These are phyloP conservation scores for Penicillium roqueforti DNA, from an alignment of 495 filamentous ascomycete genomes.

Conservation along the genomic window DNA sequence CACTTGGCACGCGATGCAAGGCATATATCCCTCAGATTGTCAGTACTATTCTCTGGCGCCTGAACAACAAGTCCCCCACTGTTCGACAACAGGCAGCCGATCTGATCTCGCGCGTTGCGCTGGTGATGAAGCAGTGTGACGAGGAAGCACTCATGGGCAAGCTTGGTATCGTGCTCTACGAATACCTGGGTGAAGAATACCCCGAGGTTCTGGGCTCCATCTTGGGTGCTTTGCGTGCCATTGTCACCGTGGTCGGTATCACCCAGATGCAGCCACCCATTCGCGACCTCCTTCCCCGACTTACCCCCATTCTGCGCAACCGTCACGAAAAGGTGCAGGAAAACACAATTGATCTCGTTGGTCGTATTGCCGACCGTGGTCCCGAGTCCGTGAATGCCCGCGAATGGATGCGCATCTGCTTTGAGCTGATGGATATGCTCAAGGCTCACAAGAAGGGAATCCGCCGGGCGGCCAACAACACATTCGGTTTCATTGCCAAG, in stretches of 20 bases:
- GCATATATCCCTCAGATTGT: slow-evolving; percentile 95
- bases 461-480: slow-evolving; percentile 97
- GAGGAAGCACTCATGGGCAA: slow-evolving; percentile 96
- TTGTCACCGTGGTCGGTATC: slow-evolving; percentile 98
- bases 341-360: slow-evolving; percentile 98
- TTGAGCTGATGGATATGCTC: slow-evolving; percentile 97
- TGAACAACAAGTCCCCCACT: slow-evolving; percentile 96
- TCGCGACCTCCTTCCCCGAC: slow-evolving; percentile 87
- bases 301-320: slow-evolving; percentile 96
- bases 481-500: slow-evolving; percentile 99
- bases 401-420: slow-evolving; percentile 99
- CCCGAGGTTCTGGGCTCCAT: slow-evolving; percentile 97
- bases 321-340: slow-evolving; percentile 99
- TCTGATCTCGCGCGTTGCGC: slow-evolving; percentile 90
- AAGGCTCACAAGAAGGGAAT: slow-evolving; percentile 99
- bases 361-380: slow-evolving; percentile 95
- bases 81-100: slow-evolving; percentile 97
- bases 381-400: slow-evolving; percentile 93
- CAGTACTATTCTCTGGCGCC: slow-evolving; percentile 90
- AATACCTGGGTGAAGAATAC: slow-evolving; percentile 98
- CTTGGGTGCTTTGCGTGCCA: slow-evolving; percentile 87
- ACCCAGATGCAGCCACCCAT: slow-evolving; percentile 99
- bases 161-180: slow-evolving; percentile 92
- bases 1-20: slow-evolving; percentile 89
- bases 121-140: slow-evolving; percentile 98